Percentiles rank a stretch among this genome's conserved stretches.
Evolutionary conservation across 345 rosid genomes (phyloP).

Genomic region (Camelina hispida): DNA sequence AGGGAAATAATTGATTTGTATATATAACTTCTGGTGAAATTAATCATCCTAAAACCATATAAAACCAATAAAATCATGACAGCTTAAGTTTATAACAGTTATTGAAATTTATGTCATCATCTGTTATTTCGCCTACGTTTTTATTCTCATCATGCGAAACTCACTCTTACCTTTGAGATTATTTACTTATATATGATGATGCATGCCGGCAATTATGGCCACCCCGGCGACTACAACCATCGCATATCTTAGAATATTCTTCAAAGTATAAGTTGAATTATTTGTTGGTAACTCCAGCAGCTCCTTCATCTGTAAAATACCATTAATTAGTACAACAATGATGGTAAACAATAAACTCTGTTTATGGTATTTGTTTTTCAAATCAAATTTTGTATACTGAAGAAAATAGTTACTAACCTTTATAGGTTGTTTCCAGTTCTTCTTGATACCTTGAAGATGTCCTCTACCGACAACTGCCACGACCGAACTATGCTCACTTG

Average conservation of each 20-base stretch:
- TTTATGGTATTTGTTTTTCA: not conserved
- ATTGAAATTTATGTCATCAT: constrained; percentile 20
- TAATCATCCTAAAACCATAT: constrained; percentile 9
- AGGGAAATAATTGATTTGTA: not conserved
- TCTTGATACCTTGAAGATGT: constrained; percentile 85
- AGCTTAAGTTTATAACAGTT: constrained; percentile 12
- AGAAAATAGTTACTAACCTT: constrained; percentile 45
- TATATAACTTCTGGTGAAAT: constrained; percentile 1
- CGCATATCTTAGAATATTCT: constrained; percentile 57
- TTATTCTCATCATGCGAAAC: constrained; percentile 28
- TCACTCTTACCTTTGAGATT: constrained; percentile 4
- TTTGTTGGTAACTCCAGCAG: constrained; percentile 63
- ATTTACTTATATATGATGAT: constrained; percentile 50
- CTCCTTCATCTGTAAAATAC: constrained; percentile 53
- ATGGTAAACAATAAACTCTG: not conserved
- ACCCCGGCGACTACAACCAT: constrained; percentile 62
- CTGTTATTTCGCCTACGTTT: constrained; percentile 11
- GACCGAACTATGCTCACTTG: constrained; percentile 70
- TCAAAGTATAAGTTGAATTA: constrained; percentile 46
- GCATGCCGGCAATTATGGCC: constrained; percentile 69
- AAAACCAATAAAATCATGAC: constrained; percentile 1
- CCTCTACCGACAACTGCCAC: constrained; percentile 97
- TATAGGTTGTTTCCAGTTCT: constrained; percentile 84
- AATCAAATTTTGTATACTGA: not conserved
- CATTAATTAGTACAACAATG: constrained; percentile 5